Conservation (phyloP, 2,329 filamentous ascomycete species). For the Arthrobotrys pseudoclavata region DNA sequence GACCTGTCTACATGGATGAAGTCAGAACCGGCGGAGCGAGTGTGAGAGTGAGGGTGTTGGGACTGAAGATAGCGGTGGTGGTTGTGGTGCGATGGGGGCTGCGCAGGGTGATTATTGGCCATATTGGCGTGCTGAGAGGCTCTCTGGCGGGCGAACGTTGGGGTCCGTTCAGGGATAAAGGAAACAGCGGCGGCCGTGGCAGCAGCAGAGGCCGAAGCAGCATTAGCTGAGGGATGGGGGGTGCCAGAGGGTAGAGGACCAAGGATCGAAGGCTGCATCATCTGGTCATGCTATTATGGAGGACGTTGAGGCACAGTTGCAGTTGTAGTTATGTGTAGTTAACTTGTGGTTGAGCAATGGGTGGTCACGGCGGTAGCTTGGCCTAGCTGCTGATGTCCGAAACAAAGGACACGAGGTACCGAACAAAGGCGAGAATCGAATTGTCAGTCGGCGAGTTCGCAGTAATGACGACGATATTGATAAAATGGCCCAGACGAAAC, state of each 20-base stretch:
- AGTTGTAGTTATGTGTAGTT: not conserved
- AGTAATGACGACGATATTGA: not conserved
- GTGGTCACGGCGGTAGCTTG: conserved; percentile 22
- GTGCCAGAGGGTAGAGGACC: conserved; percentile 37
- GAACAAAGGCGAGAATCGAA: too few relatives aligned
- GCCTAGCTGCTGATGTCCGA: conserved; percentile 26
- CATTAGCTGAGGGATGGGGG: not conserved
- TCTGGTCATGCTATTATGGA: conserved; percentile 50
- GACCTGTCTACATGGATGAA: conserved; percentile 60
- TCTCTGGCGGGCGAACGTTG: conserved; percentile 39
- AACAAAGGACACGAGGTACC: conserved; percentile 40
- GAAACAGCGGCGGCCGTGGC: conserved; percentile 18
- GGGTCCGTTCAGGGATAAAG: conserved; percentile 54
- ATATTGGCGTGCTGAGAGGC: conserved; percentile 1
- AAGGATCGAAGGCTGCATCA: conserved; percentile 59
- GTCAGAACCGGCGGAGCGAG: conserved; percentile 53
- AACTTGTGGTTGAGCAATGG: not conserved
- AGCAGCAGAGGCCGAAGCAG: conserved; percentile 4
- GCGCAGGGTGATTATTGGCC: conserved; percentile 25
- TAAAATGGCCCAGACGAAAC: not conserved
- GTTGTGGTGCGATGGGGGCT: conserved; percentile 23
- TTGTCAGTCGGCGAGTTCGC: too few relatives aligned
- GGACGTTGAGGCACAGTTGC: not conserved
- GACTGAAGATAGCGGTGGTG: conserved; percentile 10
- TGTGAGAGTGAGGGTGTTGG: conserved; percentile 28